Base-by-base conservation (phyloP, 768 basidiomycete genomes). In the Agaricus blazei region DNA sequence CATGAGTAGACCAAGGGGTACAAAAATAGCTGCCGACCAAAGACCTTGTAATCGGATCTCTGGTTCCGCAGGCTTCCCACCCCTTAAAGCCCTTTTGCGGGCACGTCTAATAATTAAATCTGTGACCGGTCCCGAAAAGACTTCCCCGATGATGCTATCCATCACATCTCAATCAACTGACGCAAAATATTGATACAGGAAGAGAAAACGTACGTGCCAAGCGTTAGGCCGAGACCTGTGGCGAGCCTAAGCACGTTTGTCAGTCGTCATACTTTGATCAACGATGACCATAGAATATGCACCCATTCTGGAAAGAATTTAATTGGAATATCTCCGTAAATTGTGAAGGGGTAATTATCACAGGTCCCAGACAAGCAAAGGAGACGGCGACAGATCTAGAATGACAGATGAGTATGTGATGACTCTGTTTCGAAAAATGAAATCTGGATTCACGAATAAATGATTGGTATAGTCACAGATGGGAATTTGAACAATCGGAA, bases 41-140 rank as follows among this genome's bases (percentile, higher is more conserved):
- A 72, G 70, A 9, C 71, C 70, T 23, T 68, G 69, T 14, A 73
- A 58, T 2, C 72, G 66, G 56, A 71, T 63, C 55, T 73, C 70
- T 5, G 70, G 60, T 19, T 70, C 58, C 1, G 63, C 67, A 5
- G 59, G 54, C 26, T 58, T 57, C 9, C 67, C 68, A 3, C 56
- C 53, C 23, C 59, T 40, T 0, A 67, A 52, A 3, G 67, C 68
- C n/a, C 55, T 59, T 27, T 60, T 58, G 7, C 71, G 67, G 37
- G 71, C 70, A n/a, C 68, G 66, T 24, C 63, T 61, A 65, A 73
- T 70, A 65, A 71, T 67, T 1, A 53, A 59, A 51, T 73, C 71
- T 14, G 70, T 72, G 8, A 70, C 64, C 11, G 72, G 68, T 3
- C 70, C 70, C 41, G 71, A 72, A 46, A 64, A 69, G 9, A 72